Percentiles rank a stretch among this genome's conserved stretches.
These are phyloP conservation scores for Populus tomentosa DNA, from an alignment of 441 rosid genomes.

Conservation along the genomic window DNA sequence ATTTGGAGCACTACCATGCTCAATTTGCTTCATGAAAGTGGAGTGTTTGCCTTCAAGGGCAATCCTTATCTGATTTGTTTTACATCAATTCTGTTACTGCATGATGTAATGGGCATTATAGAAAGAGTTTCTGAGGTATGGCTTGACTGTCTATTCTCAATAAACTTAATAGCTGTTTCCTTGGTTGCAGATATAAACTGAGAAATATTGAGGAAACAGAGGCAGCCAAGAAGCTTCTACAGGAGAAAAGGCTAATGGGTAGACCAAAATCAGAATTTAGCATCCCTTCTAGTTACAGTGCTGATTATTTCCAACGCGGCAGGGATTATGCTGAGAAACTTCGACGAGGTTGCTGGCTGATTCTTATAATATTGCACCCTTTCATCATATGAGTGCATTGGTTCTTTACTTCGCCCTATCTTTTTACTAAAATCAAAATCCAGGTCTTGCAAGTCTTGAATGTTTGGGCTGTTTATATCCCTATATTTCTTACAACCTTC, in stretches of 20 bases:
- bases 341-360: conserved; percentile 58
- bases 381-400: neutral
- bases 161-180: conserved; percentile 9
- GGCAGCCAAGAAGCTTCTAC: conserved; percentile 94
- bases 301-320: conserved; percentile 92
- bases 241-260: conserved; percentile 83
- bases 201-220: conserved; percentile 96
- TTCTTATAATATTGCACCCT: neutral
- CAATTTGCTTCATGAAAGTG: neutral
- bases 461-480: neutral
- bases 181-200: conserved; percentile 63
- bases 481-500: neutral
- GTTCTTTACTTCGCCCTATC: neutral
- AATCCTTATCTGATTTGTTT: conserved; percentile 1
- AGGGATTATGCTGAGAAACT: conserved; percentile 92
- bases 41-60: neutral
- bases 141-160: neutral
- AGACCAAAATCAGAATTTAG: conserved; percentile 60
- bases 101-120: neutral
- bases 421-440: neutral
- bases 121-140: neutral
- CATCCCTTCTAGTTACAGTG: conserved; percentile 91
- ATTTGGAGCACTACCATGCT: neutral
- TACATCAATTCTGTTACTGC: neutral
- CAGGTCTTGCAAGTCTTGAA: neutral